Base-by-base conservation (phyloP, 176 grass and related monocot genomes). In the Cenchrus americanus region DNA sequence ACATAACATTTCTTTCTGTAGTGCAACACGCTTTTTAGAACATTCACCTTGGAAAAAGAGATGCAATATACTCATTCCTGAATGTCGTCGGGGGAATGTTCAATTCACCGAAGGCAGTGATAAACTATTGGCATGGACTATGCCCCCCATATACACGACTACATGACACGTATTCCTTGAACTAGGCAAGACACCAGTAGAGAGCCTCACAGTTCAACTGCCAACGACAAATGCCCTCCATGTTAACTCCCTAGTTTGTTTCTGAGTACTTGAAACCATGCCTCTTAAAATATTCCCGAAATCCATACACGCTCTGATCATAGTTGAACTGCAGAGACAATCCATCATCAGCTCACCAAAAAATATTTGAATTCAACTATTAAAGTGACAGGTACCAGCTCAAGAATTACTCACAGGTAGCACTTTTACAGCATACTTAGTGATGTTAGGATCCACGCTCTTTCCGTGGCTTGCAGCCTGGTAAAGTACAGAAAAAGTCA, bases 401-500 rank as follows among this genome's bases (percentile, higher is more conserved):
- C 63, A 57, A 65, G 47, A 67, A 41, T 69, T 68, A 83, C 94
- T 93, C 91, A 98, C 95, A 77, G 95, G 92, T 40, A 95, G 75
- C 71, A 98, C 95, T 74, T 91, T 98, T 71, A 91, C 95, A 0
- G 92, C 86, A 43, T 98, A 98, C 78, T 98, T 98, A 0, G 86
- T 98, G 76, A 93, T 78, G 83, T 86, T 93, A 52, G 84, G 78
- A 83, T 98, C 92, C 62, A 91, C 62, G 0, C 77, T 48, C 86
- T 90, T 94, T 79, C 89, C 96, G 77, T 88, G 92, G 84, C 75
- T 90, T 71, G 75, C 57, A 47, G 92, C 76, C 95, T 95, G 84
- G 67, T 8, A 15, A 77, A 76, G 40, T 77, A 43, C 4, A 77
- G 44, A 81, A 32, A 27, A 76, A 62, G 71, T 23, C 41, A 85